Evolutionary conservation across 2,329 filamentous ascomycete genomes (phyloP).

Genomic region (Fusarium veterinarium): DNA sequence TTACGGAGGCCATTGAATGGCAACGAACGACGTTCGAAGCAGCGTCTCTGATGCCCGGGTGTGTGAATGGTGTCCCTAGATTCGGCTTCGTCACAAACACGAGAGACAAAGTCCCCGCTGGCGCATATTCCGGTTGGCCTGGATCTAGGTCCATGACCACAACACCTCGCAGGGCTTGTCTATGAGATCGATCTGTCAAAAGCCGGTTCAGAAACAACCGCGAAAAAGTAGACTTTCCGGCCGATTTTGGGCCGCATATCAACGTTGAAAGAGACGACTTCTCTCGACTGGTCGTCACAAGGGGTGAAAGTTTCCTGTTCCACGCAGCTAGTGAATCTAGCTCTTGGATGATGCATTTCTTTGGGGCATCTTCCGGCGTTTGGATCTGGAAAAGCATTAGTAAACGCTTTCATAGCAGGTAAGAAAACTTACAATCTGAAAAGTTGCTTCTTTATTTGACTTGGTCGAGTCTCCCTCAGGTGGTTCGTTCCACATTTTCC

Average conservation of each 20-base stretch:
- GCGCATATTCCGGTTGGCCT: conserved; percentile 79
- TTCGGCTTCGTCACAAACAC: conserved; percentile 70
- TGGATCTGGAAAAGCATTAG: conserved; percentile 58
- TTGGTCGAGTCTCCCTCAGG: conserved; percentile 35
- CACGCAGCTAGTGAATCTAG: conserved; percentile 68
- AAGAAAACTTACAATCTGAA: conserved; percentile 60
- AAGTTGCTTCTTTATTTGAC: conserved; percentile 49
- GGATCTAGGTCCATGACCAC: conserved; percentile 81
- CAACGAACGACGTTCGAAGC: conserved; percentile 62
- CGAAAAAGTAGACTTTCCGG: conserved; percentile 81
- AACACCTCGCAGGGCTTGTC: conserved; percentile 49
- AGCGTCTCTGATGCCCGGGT: conserved; percentile 56
- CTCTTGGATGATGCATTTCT: conserved; percentile 62
- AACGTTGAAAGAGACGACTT: conserved; percentile 59
- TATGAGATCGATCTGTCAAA: conserved; percentile 57
- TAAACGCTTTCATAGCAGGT: background rate
- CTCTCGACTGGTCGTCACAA: conserved; percentile 50
- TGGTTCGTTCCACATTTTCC: conserved; percentile 71
- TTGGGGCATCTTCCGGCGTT: conserved; percentile 64
- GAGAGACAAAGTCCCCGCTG: conserved; percentile 77
- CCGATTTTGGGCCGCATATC: conserved; percentile 76
- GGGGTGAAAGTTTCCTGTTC: conserved; percentile 68
- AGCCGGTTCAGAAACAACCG: conserved; percentile 74
- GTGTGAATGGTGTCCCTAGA: conserved; percentile 75
- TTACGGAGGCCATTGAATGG: conserved; percentile 74